phyloP scores from a whole-genome alignment of 768 basidiomycete species.

The Tulasnella sp. region DNA sequence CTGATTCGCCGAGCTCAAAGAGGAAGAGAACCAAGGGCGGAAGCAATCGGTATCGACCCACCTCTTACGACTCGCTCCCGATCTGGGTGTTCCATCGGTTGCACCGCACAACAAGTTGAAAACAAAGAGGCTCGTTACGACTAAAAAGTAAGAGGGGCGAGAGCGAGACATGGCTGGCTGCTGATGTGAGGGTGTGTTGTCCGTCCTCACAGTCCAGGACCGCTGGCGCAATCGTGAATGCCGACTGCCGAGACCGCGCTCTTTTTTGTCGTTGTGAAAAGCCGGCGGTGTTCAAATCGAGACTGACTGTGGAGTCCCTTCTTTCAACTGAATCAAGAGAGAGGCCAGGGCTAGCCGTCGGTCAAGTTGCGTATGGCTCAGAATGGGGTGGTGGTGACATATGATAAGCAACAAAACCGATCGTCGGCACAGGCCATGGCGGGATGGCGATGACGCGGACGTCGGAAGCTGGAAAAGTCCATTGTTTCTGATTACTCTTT shows the following conservation, averaged over 20 bases:
- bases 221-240: not conserved
- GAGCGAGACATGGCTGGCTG: too few relatives aligned
- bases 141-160: not conserved
- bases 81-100: not conserved
- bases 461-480: not conserved
- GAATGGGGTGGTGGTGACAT: not conserved
- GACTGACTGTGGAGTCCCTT: not conserved
- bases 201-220: not conserved
- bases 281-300: not conserved
- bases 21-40: too few relatives aligned
- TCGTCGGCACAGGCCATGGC: too few relatives aligned
- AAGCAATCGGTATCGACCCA: not conserved
- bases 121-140: too few relatives aligned
- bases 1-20: not conserved
- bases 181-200: too few relatives aligned
- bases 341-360: not conserved
- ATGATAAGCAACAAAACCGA: too few relatives aligned
- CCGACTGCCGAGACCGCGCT: not conserved
- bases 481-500: not conserved
- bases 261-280: not conserved
- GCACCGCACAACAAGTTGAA: not conserved
- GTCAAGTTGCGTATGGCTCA: not conserved
- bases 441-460: not conserved
- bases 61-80: not conserved
- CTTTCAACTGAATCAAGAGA: not conserved